Base-by-base conservation (phyloP, 441 rosid genomes). In the Eruca vesicaria region DNA sequence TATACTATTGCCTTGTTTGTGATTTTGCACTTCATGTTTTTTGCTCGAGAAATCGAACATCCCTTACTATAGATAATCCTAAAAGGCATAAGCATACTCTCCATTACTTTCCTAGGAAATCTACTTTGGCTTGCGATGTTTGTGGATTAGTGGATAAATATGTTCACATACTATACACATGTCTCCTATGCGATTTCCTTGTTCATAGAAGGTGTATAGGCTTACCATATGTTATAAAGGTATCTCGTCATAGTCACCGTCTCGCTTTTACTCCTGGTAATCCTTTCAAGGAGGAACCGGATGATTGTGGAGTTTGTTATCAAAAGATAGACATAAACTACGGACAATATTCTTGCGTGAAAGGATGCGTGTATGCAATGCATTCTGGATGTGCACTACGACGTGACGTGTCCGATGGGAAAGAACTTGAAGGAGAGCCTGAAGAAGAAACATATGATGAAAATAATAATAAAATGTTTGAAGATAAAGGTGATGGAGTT, bases 31-130 rank as follows among this genome's bases (percentile, higher is more conserved):
- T 72, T 14, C 31, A 33, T 33, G 10, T 8, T 1, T 0, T 2
- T 0, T 71, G 68, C 50, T 33, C 52, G 3, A 10, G 1, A 62
- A 71, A 20, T 0, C 68, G 61, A 71, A 32, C 61, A 70, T 4
- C 74, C 6, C 41, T 16, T 31, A 62, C 52, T 9, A n/a, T 62
- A 32, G 11, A 48, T 0, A 14, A 32, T 33, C 61, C 2, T 0
- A 62, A 32, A 50, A 62, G 68, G 36, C 75, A 71, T 71, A 9
- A 71, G 28, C 75, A 71, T 71, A 71, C 75, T 5, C 75, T 71
- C 5, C 61, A 62, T n/a, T 71, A 50, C 4, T 61, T 71, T 61
- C 68, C 67, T 0, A 71, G 36, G 11, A 29, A 1, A 3, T 32
- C 61, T 2, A 0, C 2, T 71, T 2, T 61, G n/a, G 7, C 15